These are phyloP conservation scores for Pittosporum tobira DNA, from an alignment of 129 eudicot species.

Conservation along the genomic window DNA sequence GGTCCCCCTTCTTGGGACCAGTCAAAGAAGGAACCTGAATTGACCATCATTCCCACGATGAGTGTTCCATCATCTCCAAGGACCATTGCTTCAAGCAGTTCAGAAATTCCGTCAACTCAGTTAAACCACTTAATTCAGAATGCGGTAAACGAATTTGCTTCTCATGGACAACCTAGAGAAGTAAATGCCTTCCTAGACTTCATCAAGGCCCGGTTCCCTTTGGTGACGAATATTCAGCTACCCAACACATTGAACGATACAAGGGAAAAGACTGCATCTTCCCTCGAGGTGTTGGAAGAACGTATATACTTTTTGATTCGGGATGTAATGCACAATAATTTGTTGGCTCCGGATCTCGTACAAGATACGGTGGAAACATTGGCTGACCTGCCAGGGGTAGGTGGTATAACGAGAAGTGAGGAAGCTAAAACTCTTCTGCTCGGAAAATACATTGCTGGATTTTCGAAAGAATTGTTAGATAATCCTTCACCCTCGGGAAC, in stretches of 20 bases:
- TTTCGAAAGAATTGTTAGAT: slow-evolving; percentile 44
- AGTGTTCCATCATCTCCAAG: slow-evolving; percentile 26
- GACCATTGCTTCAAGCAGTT: slow-evolving; percentile 19
- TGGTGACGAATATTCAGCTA: slow-evolving; percentile 36
- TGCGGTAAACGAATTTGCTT: slow-evolving; percentile 63
- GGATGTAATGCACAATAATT: slow-evolving; percentile 20
- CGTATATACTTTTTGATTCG: slow-evolving; percentile 45
- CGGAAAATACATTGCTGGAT: slow-evolving; percentile 71
- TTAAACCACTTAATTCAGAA: slow-evolving; percentile 47
- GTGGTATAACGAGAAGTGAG: slow-evolving; percentile 18
- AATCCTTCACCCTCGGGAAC: slow-evolving; percentile 47
- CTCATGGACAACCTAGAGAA: slow-evolving; percentile 61
- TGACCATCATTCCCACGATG: slow-evolving; percentile 14
- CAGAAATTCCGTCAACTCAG: slow-evolving; percentile 50
- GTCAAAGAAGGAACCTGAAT: slow-evolving; percentile 45
- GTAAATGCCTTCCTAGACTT: slow-evolving; percentile 61
- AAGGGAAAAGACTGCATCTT: slow-evolving; percentile 32
- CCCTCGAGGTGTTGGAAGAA: slow-evolving; percentile 61
- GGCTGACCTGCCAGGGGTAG: slow-evolving; percentile 29
- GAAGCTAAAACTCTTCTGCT: slow-evolving; percentile 50
- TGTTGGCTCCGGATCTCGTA: slow-evolving; percentile 8
- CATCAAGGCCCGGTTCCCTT: slow-evolving; percentile 44
- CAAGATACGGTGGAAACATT: slow-evolving; percentile 15
- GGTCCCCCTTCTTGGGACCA: slow-evolving; percentile 81
- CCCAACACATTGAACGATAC: slow-evolving; percentile 34